phyloP scores from a whole-genome alignment of 495 filamentous ascomycete species.

The Trichoderma virens region DNA sequence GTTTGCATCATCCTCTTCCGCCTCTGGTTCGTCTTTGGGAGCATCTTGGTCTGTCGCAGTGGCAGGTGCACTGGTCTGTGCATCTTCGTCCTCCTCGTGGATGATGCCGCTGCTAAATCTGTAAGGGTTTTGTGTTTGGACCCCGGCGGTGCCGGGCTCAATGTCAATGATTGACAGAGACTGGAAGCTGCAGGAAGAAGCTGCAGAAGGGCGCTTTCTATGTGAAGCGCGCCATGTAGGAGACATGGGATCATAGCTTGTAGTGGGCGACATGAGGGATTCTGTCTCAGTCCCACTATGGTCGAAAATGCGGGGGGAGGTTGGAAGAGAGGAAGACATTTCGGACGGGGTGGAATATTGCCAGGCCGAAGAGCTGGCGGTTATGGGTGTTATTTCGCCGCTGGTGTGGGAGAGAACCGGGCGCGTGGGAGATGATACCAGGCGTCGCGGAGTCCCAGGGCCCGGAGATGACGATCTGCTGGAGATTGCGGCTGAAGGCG shows the following conservation, averaged over 20 bases:
- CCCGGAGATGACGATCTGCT: constrained; percentile 20
- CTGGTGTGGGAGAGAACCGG: background rate
- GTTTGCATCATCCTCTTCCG: background rate
- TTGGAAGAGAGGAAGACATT: constrained; percentile 65
- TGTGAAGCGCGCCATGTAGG: constrained; percentile 44
- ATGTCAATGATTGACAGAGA: constrained; percentile 13
- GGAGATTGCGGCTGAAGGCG: constrained; percentile 36
- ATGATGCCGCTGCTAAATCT: constrained; percentile 11
- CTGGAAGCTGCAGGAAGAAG: constrained; percentile 42
- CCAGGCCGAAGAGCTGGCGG: constrained; percentile 39
- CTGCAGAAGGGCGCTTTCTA: constrained; percentile 45
- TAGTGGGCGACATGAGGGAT: constrained; percentile 70
- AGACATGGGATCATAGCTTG: constrained; percentile 53
- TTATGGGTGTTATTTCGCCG: constrained; percentile 2
- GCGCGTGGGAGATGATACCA: constrained; percentile 8
- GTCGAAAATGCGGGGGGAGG: constrained; percentile 79
- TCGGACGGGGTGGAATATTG: constrained; percentile 41
- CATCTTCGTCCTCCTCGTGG: constrained; percentile 19
- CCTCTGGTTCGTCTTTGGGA: background rate
- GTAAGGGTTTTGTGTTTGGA: constrained; percentile 16
- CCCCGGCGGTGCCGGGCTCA: constrained; percentile 14
- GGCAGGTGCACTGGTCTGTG: constrained; percentile 15
- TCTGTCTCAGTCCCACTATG: constrained; percentile 48
- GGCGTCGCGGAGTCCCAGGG: constrained; percentile 16
- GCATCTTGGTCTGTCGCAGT: background rate